phyloP scores from a whole-genome alignment of 768 basidiomycete species.

The Xerocomellus amylosporus region DNA sequence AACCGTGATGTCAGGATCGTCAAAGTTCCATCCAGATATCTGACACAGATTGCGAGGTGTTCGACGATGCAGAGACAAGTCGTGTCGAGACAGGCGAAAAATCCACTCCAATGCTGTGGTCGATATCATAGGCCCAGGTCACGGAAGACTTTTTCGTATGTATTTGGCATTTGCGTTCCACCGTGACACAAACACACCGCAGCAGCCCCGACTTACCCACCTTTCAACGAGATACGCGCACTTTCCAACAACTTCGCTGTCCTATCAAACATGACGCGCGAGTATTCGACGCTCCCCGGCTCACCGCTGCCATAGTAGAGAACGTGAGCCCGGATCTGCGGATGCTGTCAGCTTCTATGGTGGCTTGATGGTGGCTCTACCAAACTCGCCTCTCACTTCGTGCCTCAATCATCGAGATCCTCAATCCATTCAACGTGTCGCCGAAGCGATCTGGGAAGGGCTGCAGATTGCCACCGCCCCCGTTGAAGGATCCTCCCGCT shows the following conservation, averaged over 20 bases:
- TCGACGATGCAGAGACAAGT: too few species aligned
- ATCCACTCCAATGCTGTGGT: too few species aligned
- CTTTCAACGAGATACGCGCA: conserved; percentile 13
- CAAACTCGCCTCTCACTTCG: conserved; percentile 11
- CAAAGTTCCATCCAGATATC: neutral
- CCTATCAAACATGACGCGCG: conserved; percentile 10
- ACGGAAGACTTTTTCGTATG: too few species aligned
- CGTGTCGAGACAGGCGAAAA: too few species aligned
- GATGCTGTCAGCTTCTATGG: conserved; percentile 12
- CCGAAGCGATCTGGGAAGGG: conserved; percentile 20
- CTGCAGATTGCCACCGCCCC: conserved; percentile 2
- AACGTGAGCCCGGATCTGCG: conserved; percentile 1
- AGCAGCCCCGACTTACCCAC: too few species aligned
- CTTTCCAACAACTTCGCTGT: conserved; percentile 11
- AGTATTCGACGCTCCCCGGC: conserved; percentile 9
- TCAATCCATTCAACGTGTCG: conserved; percentile 3
- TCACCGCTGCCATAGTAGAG: conserved; percentile 1
- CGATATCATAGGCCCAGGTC: too few species aligned
- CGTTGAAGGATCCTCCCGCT: neutral
- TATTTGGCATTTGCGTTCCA: too few species aligned
- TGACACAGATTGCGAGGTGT: neutral
- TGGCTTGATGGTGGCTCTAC: conserved; percentile 10
- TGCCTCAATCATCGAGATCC: conserved; percentile 13
- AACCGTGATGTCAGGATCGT: neutral
- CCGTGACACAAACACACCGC: too few species aligned